Percentiles rank a stretch among this genome's conserved stretches.
Conservation (phyloP, 805 yeast species). For the Starmera quercuum region DNA sequence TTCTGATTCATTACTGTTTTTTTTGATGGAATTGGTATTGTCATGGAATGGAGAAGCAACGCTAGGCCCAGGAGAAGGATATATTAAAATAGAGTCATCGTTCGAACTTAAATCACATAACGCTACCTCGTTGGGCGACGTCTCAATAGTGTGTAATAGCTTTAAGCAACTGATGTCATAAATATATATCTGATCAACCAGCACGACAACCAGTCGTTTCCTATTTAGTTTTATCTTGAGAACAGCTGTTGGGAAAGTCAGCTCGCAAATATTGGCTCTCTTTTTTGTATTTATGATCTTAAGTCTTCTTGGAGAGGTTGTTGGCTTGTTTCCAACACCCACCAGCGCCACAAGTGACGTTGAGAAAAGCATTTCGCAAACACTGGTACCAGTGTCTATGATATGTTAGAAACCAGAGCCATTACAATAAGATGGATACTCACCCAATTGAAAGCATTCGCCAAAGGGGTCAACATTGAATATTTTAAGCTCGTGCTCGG, state of each 20-base stretch:
- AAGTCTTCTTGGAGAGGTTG: slow-evolving; percentile 52
- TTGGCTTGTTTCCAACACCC: slow-evolving; percentile 64
- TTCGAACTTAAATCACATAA: slow-evolving; percentile 24
- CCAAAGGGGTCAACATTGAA: slow-evolving; percentile 89
- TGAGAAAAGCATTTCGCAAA: slow-evolving; percentile 85
- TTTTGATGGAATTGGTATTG: not conserved
- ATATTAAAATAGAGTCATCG: slow-evolving; percentile 44
- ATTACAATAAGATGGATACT: slow-evolving; percentile 1
- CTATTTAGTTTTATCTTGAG: slow-evolving; percentile 72
- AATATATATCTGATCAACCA: slow-evolving; percentile 75
- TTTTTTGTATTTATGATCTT: slow-evolving; percentile 68
- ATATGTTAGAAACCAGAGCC: not conserved
- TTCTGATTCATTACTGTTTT: slow-evolving; percentile 1
- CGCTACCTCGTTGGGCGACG: slow-evolving; percentile 35
- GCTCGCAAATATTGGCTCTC: slow-evolving; percentile 70
- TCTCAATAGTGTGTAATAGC: slow-evolving; percentile 63
- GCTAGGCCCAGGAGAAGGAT: slow-evolving; percentile 39
- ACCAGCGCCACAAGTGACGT: slow-evolving; percentile 83
- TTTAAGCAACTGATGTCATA: slow-evolving; percentile 91
- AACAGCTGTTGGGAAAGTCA: slow-evolving; percentile 75
- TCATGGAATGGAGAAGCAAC: slow-evolving; percentile 12
- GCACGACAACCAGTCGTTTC: slow-evolving; percentile 68
- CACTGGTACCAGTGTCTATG: slow-evolving; percentile 32
- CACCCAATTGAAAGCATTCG: slow-evolving; percentile 45
- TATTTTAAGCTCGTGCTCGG: slow-evolving; percentile 57